Percentiles rank a stretch among this genome's conserved stretches.
Conservation (phyloP, 2,329 filamentous ascomycete species). For the Hymenoscyphus fructigenus region DNA sequence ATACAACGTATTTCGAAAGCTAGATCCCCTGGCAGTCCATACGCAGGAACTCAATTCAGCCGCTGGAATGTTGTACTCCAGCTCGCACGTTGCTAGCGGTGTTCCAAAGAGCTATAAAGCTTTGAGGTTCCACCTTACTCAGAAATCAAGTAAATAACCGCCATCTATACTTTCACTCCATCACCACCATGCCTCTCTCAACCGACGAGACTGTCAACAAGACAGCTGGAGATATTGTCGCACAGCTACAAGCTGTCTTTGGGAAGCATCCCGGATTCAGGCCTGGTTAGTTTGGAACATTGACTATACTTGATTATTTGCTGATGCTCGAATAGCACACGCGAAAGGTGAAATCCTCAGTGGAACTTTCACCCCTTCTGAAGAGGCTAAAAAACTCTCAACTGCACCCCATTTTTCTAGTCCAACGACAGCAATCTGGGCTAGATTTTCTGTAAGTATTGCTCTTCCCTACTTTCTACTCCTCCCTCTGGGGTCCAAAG, state of each 20-base stretch:
- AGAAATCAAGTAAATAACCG: neutral
- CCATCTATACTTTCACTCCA: neutral
- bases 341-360: slow-evolving; percentile 52
- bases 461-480: neutral
- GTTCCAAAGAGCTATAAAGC: neutral
- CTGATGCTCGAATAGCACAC: slow-evolving; percentile 43
- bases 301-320: neutral
- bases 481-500: too few relatives aligned
- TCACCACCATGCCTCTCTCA: slow-evolving; percentile 45
- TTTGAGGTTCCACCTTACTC: neutral
- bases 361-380: slow-evolving; percentile 52
- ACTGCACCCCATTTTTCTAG: slow-evolving; percentile 49
- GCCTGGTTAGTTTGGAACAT: slow-evolving; percentile 35
- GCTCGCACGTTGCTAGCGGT: neutral
- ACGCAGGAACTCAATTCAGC: neutral
- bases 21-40: neutral
- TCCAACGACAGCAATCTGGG: slow-evolving; percentile 43
- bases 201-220: slow-evolving; percentile 41
- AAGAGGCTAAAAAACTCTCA: slow-evolving; percentile 44
- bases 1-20: neutral
- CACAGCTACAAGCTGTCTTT: slow-evolving; percentile 40
- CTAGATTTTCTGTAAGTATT: slow-evolving; percentile 44
- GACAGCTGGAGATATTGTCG: slow-evolving; percentile 40
- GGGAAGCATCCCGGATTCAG: slow-evolving; percentile 43
- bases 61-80: neutral